Percentiles rank a stretch among this genome's conserved stretches.
Conservation (phyloP, 176 grass and related monocot species). For the Luzula sylvatica region DNA sequence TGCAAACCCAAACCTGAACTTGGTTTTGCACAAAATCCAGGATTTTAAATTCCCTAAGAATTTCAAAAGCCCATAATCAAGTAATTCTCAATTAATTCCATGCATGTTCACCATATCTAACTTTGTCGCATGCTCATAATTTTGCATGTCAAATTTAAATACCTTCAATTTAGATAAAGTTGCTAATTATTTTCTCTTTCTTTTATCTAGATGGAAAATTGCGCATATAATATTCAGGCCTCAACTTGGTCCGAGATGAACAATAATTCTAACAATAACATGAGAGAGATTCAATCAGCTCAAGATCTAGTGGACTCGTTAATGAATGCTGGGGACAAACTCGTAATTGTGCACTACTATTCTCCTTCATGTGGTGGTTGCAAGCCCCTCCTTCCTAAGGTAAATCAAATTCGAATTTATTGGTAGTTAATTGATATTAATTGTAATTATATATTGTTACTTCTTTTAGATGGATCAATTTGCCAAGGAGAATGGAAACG, state of each 20-base stretch:
- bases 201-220: constrained; percentile 2
- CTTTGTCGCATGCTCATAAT: too few species aligned
- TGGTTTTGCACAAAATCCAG: too few species aligned
- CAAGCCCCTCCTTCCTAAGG: constrained; percentile 52
- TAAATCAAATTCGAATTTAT: constrained; percentile 25
- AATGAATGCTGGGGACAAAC: constrained; percentile 37
- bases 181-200: too few species aligned
- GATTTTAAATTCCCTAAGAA: too few species aligned
- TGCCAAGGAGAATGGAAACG: constrained; percentile 29
- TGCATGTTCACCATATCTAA: too few species aligned
- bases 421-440: not conserved
- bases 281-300: constrained; percentile 44
- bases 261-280: constrained; percentile 11
- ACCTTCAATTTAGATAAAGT: too few species aligned
- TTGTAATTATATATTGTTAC: not conserved
- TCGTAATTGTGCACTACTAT: constrained; percentile 45
- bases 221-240: not conserved
- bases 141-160: too few species aligned
- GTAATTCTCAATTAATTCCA: too few species aligned
- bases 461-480: constrained; percentile 52
- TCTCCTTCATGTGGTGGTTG: constrained; percentile 52
- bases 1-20: too few species aligned
- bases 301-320: constrained; percentile 33
- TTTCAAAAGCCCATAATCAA: too few species aligned
- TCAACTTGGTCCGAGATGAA: constrained; percentile 32